These are phyloP conservation scores for Pseudonitzschia pungens DNA, from an alignment of 108 stramenopile species.

Conservation along the genomic window DNA sequence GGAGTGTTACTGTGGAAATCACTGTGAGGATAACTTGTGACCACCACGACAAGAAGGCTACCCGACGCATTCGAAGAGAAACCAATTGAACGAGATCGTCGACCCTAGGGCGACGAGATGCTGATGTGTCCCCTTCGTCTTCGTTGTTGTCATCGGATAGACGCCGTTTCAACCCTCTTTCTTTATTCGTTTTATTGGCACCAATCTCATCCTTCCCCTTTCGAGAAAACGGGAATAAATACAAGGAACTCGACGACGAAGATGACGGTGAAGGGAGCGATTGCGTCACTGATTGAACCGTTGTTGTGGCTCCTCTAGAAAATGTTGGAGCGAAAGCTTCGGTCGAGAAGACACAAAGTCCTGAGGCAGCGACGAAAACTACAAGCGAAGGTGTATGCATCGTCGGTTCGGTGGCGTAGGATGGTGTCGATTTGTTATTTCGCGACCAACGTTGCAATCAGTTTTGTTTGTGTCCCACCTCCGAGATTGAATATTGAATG, in stretches of 20 bases:
- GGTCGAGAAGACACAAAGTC: constrained; percentile 5
- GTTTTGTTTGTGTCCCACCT: no score
- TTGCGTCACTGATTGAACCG: not conserved
- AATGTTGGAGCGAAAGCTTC: not conserved
- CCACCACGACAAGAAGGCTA: constrained; percentile 89
- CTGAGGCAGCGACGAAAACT: not conserved
- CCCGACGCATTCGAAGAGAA: constrained; percentile 42
- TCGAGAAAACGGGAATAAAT: not conserved
- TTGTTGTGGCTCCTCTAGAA: no score
- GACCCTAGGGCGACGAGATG: constrained; percentile 7
- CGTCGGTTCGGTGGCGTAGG: not conserved
- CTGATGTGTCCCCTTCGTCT: not conserved
- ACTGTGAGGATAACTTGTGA: constrained; percentile 77
- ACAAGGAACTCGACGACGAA: not conserved
- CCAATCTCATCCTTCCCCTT: not conserved
- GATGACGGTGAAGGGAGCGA: not conserved
- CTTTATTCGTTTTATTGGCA: not conserved
- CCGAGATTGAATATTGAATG: no score
- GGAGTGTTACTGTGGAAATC: constrained; percentile 67
- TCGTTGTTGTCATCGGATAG: constrained; percentile 13
- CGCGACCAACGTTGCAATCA: not conserved
- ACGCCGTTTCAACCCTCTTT: not conserved
- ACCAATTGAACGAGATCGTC: constrained; percentile 34
- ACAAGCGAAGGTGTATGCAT: not conserved
- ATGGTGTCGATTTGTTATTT: not conserved